phyloP scores from a whole-genome alignment of 1,284 basidiomycete species.

The Moniliophthora roreri region DNA sequence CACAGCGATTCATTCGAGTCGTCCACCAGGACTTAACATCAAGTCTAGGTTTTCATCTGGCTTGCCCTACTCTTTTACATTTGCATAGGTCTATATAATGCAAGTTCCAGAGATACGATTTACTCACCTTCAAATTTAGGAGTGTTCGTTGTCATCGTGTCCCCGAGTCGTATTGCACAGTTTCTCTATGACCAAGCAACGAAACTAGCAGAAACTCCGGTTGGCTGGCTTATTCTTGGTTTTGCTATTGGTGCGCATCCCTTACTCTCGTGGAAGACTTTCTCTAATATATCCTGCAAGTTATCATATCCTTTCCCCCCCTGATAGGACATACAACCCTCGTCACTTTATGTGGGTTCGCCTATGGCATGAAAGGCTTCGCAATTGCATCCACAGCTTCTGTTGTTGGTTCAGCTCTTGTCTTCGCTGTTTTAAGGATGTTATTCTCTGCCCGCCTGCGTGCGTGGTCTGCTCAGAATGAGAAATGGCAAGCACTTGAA shows the following conservation, averaged over 20 bases:
- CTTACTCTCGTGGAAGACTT: constrained; percentile 4
- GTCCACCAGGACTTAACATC: no score
- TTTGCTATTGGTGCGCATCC: constrained; percentile 47
- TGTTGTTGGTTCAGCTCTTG: constrained; percentile 64
- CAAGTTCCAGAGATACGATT: not conserved
- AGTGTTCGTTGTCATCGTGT: constrained; percentile 49
- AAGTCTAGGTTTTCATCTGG: constrained; percentile 41
- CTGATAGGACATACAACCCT: constrained; percentile 72
- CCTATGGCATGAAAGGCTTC: constrained; percentile 78
- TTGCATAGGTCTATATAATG: constrained; percentile 27
- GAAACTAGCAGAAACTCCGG: constrained; percentile 53
- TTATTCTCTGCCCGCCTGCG: constrained; percentile 56
- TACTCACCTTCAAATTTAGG: constrained; percentile 23
- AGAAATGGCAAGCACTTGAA: constrained; percentile 79
- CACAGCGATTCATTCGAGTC: no score
- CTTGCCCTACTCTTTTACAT: constrained; percentile 45
- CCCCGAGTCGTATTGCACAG: constrained; percentile 67
- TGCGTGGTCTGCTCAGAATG: constrained; percentile 58
- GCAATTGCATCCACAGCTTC: constrained; percentile 62
- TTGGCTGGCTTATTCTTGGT: constrained; percentile 63
- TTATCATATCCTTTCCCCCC: constrained; percentile 76
- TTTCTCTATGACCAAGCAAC: constrained; percentile 69
- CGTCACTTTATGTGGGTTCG: constrained; percentile 72
- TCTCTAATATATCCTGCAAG: constrained; percentile 32
- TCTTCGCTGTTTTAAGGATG: constrained; percentile 62